Base-by-base conservation (phyloP, 176 grass and related monocot species). In the Oryza coarctata region DNA sequence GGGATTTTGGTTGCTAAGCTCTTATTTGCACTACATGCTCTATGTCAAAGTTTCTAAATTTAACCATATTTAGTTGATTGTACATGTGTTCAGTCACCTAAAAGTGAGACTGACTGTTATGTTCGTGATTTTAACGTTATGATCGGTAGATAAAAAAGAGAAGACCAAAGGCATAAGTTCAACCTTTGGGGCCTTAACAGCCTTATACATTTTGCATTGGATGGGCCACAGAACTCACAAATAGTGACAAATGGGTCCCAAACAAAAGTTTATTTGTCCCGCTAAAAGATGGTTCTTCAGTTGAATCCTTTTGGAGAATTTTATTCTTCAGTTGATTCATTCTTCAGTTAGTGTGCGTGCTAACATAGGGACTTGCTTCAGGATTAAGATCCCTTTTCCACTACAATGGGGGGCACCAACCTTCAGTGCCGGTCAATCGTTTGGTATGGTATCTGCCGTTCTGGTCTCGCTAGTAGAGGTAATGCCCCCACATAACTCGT, bases 371-470 rank as follows among this genome's bases (percentile, higher is more conserved):
- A 23, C 23, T 61, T 60, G 12, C 65, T 74, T 14, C 83, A 99
- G 96, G 96, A 94, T 99, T 90, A 99, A 90, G 83, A 88, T 95
- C 58, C 96, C 96, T 64, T 99, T 90, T 52, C 96, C 96, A 4
- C 78, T 99, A 75, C 96, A 99, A 83, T 99, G 96, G 96, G 96
- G 96, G 22, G 89, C 96, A 29, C 96, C 96, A 27, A 99, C 91
- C 61, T 99, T 99, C 73, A 84, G 91, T 78, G 96, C 91, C 12
- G 96, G 96, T 41, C 93, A 99, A 73, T 95, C 89, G 55, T 99
- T 99, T 78, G 96, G 96, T 6, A 99, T 99, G 93, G 94, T 95
- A 87, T 86, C 96, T 74, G 96, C 96, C 74, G 93, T 95, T 50
- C 86, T 99, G 67, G 96, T 99, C 40, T 99, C 96, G 10, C 87